phyloP scores from a whole-genome alignment of 73 alveolate genomes.

The Symbiodinium natans region DNA sequence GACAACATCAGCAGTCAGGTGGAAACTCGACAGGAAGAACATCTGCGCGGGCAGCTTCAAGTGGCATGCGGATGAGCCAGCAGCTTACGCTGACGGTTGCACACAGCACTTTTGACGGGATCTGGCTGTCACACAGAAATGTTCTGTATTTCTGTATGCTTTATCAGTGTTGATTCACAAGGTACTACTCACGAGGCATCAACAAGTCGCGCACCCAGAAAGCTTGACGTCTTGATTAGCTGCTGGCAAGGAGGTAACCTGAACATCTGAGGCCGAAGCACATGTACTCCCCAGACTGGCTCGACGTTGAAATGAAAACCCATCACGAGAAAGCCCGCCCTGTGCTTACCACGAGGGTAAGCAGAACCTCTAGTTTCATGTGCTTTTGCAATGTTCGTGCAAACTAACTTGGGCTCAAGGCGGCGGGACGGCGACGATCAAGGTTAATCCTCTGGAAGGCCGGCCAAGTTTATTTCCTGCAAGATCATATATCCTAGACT shows the following conservation, averaged over 20 bases:
- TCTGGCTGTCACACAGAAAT: not conserved
- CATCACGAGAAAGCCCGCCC: constrained; percentile 85
- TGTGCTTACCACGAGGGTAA: too few relatives aligned
- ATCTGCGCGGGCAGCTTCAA: constrained; percentile 84
- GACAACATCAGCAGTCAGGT: too few relatives aligned
- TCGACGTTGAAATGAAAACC: constrained; percentile 32
- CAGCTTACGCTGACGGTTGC: not conserved
- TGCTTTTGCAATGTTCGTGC: not conserved
- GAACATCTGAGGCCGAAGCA: constrained; percentile 45
- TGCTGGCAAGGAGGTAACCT: not conserved
- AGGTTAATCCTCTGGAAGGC: not conserved
- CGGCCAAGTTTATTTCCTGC: too few relatives aligned
- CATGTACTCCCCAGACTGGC: constrained; percentile 92
- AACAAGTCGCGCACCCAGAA: constrained; percentile 29
- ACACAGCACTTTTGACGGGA: not conserved
- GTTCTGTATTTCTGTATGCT: too few relatives aligned
- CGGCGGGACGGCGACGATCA: not conserved
- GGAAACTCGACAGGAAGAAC: constrained; percentile 93
- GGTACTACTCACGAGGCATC: constrained; percentile 53
- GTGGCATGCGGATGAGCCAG: constrained; percentile 91
- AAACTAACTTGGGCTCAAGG: not conserved
- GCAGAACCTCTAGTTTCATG: too few relatives aligned
- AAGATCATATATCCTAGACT: too few relatives aligned
- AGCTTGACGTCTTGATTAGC: not conserved
- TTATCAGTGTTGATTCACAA: too few relatives aligned